phyloP scores from a whole-genome alignment of 257 asterid species.

The Rhazya stricta region DNA sequence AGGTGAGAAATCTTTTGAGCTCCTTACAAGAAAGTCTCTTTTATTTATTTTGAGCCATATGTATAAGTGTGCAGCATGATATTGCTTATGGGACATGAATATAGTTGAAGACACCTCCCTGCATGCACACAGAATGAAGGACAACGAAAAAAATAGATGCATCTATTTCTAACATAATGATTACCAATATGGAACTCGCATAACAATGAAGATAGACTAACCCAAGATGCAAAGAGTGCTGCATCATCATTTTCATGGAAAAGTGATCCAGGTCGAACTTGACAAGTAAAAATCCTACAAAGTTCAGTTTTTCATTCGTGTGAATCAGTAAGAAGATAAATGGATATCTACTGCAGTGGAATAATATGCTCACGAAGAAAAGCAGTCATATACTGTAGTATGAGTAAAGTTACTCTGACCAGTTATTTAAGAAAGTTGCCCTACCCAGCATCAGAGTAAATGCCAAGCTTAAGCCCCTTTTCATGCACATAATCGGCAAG shows the following conservation, averaged over 20 bases:
- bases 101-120: background rate
- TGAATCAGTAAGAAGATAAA: slow-evolving; percentile 22
- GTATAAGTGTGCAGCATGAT: background rate
- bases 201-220: slow-evolving; percentile 35
- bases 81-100: background rate
- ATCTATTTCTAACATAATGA: slow-evolving; percentile 1
- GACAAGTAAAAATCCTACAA: slow-evolving; percentile 73
- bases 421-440: slow-evolving; percentile 20
- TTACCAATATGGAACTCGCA: background rate
- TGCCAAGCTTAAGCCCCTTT: slow-evolving; percentile 88
- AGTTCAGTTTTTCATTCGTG: slow-evolving; percentile 13
- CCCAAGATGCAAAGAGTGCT: slow-evolving; percentile 84
- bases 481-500: slow-evolving; percentile 88
- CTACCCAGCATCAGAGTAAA: slow-evolving; percentile 99
- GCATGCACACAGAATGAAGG: background rate
- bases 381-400: slow-evolving; percentile 1
- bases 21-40: background rate
- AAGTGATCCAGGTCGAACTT: slow-evolving; percentile 90
- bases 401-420: slow-evolving; percentile 15
- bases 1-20: background rate
- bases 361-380: slow-evolving; percentile 4
- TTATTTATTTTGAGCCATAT: background rate
- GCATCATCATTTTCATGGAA: slow-evolving; percentile 84
- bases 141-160: background rate
- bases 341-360: background rate